A percentile compares a stretch with the other conserved stretches of the same genome.
Conservation (phyloP, 1,139 yeast species). For the Candida pseudocylindracea region DNA sequence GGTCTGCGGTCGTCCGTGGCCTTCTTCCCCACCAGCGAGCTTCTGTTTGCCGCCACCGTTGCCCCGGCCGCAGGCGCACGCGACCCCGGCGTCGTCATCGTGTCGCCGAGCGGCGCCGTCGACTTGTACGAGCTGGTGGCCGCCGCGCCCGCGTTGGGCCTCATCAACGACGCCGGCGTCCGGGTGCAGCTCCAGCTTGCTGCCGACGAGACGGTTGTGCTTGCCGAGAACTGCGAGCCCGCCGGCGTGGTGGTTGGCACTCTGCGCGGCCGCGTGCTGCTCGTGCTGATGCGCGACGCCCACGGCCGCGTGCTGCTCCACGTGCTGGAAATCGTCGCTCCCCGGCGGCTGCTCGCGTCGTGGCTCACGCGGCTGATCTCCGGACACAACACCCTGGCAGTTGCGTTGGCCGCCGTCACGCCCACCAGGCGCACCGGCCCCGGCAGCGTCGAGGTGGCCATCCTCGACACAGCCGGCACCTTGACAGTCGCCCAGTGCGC, state of each 20-base stretch:
- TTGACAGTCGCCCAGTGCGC: slow-evolving; percentile 4
- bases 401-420: slow-evolving; percentile 28
- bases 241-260: slow-evolving; percentile 59
- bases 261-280: slow-evolving; percentile 40
- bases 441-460: too few species aligned
- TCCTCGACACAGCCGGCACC: slow-evolving; percentile 1
- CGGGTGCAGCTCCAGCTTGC: too few species aligned
- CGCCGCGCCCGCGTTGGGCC: slow-evolving; percentile 45
- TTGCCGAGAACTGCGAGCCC: slow-evolving; percentile 33
- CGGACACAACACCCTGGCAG: too few species aligned
- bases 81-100: slow-evolving; percentile 53
- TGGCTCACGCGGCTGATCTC: slow-evolving; percentile 4
- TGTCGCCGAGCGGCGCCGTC: slow-evolving; percentile 29
- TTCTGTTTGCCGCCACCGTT: too few species aligned
- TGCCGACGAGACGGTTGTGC: slow-evolving; percentile 23
- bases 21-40: too few species aligned
- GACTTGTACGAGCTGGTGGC: slow-evolving; percentile 48
- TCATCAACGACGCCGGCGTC: slow-evolving; percentile 15
- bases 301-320: slow-evolving; percentile 37
- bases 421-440: slow-evolving; percentile 19
- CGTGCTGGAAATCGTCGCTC: slow-evolving; percentile 10
- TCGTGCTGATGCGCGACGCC: slow-evolving; percentile 43
- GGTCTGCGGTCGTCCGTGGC: too few species aligned
- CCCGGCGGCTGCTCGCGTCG: slow-evolving; percentile 6
- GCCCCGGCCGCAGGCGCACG: too few species aligned